A percentile compares a stretch with the other conserved stretches of the same genome.
Conservation (phyloP, 441 rosid genomes). For the Erodium chrysanthum region DNA sequence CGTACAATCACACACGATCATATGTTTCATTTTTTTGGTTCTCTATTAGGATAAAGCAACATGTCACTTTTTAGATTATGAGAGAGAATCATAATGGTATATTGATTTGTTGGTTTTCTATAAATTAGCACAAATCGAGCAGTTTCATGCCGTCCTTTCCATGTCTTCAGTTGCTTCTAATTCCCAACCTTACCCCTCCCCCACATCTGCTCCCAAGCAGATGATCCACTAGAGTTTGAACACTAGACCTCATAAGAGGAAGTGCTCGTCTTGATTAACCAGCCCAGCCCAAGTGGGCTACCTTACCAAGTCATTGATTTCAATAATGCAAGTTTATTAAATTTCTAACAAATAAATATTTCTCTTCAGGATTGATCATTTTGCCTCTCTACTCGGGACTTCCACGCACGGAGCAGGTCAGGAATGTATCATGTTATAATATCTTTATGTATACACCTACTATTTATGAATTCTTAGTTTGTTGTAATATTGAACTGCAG, state of each 20-base stretch:
- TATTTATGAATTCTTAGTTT: constrained; percentile 12
- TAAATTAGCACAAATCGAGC: background rate
- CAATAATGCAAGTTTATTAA: background rate
- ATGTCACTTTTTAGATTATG: background rate
- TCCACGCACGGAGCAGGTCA: constrained; percentile 75
- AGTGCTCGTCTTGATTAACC: too few relatives aligned
- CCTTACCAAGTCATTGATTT: background rate
- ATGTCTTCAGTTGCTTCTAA: background rate
- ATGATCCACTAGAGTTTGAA: too few relatives aligned
- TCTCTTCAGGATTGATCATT: constrained; percentile 62
- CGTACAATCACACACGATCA: background rate
- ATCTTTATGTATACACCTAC: background rate
- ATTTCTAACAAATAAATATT: constrained; percentile 15
- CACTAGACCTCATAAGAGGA: too few relatives aligned
- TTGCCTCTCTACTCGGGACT: constrained; percentile 87
- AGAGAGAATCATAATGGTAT: background rate
- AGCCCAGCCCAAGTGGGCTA: too few relatives aligned
- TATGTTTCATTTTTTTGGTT: background rate
- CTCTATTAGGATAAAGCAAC: constrained; percentile 7
- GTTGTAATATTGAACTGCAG: constrained; percentile 11
- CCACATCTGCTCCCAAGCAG: too few relatives aligned
- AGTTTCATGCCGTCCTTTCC: background rate
- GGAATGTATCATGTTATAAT: constrained; percentile 2
- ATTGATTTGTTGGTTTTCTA: background rate
- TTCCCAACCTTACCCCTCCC: too few relatives aligned